Conservation (phyloP, 805 yeast species). For the Nakazawaea sp. region DNA sequence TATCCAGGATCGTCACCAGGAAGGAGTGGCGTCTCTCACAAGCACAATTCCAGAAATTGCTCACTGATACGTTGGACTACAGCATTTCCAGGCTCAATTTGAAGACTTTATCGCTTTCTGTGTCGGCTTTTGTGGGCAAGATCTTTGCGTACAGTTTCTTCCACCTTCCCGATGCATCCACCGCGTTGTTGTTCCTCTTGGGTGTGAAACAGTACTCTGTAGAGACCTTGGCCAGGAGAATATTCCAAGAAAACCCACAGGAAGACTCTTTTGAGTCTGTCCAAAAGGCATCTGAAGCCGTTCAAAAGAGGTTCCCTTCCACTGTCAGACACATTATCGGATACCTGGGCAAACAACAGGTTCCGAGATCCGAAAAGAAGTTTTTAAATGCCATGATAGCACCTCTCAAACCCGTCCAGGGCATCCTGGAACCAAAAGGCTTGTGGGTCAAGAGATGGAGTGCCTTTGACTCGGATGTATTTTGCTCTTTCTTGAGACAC, state of each 20-base stretch:
- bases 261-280: background rate
- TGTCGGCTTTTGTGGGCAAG: constrained; percentile 64
- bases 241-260: constrained; percentile 6
- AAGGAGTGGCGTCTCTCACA: constrained; percentile 36
- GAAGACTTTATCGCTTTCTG: constrained; percentile 47
- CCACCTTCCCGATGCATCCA: constrained; percentile 46
- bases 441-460: constrained; percentile 61
- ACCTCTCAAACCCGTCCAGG: constrained; percentile 29
- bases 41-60: constrained; percentile 23
- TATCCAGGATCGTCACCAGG: constrained; percentile 41
- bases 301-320: constrained; percentile 15
- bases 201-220: constrained; percentile 45
- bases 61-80: constrained; percentile 48
- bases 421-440: constrained; percentile 52
- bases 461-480: constrained; percentile 47
- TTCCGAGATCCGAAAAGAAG: constrained; percentile 21
- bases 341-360: constrained; percentile 11
- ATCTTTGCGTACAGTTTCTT: constrained; percentile 59
- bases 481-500: constrained; percentile 56
- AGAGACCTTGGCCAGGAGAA: constrained; percentile 17
- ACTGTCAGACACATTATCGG: constrained; percentile 18
- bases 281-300: constrained; percentile 3
- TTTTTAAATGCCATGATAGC: constrained; percentile 31
- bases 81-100: constrained; percentile 40
- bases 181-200: constrained; percentile 48